Evolutionary conservation across 106 monocot genomes (phyloP), one percentile per base, ranked within the genome.

Genomic region (Apostasia ramifera): DNA sequence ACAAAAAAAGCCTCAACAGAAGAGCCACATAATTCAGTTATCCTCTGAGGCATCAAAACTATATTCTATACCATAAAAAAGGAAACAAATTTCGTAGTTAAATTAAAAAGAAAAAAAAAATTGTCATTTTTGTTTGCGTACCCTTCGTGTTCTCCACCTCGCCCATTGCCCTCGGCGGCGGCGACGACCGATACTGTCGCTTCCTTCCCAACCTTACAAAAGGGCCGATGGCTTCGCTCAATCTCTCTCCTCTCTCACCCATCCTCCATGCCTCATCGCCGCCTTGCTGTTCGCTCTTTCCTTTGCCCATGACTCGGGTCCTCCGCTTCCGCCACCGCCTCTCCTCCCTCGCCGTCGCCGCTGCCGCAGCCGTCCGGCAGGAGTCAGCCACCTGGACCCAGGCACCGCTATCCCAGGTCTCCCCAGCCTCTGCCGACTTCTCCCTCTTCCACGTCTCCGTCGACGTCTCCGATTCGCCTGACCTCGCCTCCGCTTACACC

Each of bases 391-490:
- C 77, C 62, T 94, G 89, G 89, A 76, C 80, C 48, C 73, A 43
- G 8, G 81, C 84, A 8, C 84, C 89, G 12, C 64, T 94, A 14
- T 71, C 86, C 63, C 61, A 40, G 47, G 54, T 94, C 75, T 52
- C n/a, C 41, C 82, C 93, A 1, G 93, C 93, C 59, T 76, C 89
- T 47, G 41, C 63, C 64, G 89, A 94, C 71, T 71, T 59, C 47
- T 78, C 93, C 15, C 82, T 94, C 46, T 90, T 90, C 72, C 94
- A 94, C 82, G 70, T 90, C 74, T 40, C 70, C 47, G 44, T 87
- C 65, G 87, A 86, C 79, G 78, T 85, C 64, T 86, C 86, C 73
- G 81, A 80, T 62, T 40, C 68, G 74, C 76, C 85, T n/a, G 78
- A 83, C 66, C 81, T 95, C 64, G 72, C 81, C 48, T 59, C 47